phyloP scores from a whole-genome alignment of 1,284 basidiomycete genomes.

The Salmacisia buchloeana region DNA sequence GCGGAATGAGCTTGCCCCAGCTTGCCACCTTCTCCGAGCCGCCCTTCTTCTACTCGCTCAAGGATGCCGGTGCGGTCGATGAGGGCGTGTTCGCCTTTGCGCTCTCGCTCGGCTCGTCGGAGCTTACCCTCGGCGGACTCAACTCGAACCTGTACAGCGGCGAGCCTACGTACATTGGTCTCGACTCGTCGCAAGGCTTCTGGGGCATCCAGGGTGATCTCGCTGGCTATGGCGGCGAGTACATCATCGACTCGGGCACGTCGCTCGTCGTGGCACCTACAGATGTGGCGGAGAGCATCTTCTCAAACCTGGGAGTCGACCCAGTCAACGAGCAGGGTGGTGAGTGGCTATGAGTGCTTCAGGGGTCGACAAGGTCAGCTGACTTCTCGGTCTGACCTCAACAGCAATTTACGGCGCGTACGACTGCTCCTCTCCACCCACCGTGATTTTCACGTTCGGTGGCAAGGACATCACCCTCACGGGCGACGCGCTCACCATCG shows the following conservation, averaged over 20 bases:
- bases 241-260: neutral
- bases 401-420: constrained; percentile 4
- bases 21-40: constrained; percentile 26
- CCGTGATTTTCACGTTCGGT: neutral
- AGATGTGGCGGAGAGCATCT: constrained; percentile 4
- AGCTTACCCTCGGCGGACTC: constrained; percentile 59
- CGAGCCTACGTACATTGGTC: constrained; percentile 40
- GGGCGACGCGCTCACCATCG: neutral
- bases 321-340: too few species aligned
- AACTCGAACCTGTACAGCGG: constrained; percentile 30
- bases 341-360: too few species aligned
- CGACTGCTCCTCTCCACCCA: constrained; percentile 6
- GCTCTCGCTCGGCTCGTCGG: constrained; percentile 57
- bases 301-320: constrained; percentile 47
- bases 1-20: constrained; percentile 50
- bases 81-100: constrained; percentile 59
- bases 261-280: constrained; percentile 5
- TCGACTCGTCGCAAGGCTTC: constrained; percentile 46
- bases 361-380: neutral
- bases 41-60: constrained; percentile 34
- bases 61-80: constrained; percentile 16
- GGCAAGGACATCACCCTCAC: neutral
- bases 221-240: constrained; percentile 18
- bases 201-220: constrained; percentile 39
- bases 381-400: neutral